Conservation (phyloP, 345 rosid species). For the Diplotaxis tenuifolia region DNA sequence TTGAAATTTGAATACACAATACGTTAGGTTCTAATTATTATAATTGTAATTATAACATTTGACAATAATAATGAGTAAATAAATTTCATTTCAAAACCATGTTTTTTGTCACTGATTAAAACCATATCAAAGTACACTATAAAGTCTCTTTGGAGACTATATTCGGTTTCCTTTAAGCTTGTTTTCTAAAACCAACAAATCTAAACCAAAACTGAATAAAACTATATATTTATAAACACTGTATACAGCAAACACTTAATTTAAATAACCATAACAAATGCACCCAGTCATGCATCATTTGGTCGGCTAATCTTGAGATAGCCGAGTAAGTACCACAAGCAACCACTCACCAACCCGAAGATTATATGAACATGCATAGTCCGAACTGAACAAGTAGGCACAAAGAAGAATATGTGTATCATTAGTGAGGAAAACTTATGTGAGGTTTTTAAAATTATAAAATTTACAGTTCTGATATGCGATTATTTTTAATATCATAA, state of each 20-base stretch:
- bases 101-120: no score
- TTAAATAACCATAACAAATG: not conserved
- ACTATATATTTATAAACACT: not conserved
- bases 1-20: conserved; percentile 3
- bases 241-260: conserved; percentile 6
- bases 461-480: no score
- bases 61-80: not conserved
- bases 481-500: no score
- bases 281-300: conserved; percentile 32
- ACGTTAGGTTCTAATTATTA: not conserved
- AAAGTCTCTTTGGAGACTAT: not conserved
- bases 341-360: conserved; percentile 50
- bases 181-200: not conserved
- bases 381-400: conserved; percentile 43
- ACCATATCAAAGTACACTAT: not conserved
- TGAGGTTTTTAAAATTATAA: no score
- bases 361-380: conserved; percentile 46
- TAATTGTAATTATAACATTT: conserved; percentile 2
- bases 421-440: no score
- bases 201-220: not conserved
- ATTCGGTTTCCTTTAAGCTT: not conserved
- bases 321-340: conserved; percentile 69
- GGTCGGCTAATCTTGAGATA: conserved; percentile 44
- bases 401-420: no score
- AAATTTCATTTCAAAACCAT: not conserved